Percentiles rank a stretch among this genome's conserved stretches.
phyloP scores from a whole-genome alignment of 257 asterid species.

The Scutellaria galericulata region DNA sequence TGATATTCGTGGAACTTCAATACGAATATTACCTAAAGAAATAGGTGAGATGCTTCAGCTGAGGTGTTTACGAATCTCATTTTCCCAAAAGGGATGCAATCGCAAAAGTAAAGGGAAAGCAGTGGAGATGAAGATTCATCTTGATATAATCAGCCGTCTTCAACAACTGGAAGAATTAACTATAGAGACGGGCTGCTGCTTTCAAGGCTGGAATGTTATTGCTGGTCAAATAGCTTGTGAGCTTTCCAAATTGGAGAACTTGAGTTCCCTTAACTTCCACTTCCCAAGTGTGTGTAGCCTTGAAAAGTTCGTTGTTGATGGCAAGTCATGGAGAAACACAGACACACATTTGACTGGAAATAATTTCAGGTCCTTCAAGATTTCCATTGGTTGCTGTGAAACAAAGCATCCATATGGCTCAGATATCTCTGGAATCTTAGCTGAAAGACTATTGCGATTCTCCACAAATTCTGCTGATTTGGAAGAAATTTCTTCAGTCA shows the following conservation, averaged over 20 bases:
- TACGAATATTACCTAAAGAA: conserved; percentile 3
- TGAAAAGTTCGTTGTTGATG: neutral
- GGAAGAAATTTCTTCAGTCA: conserved; percentile 6
- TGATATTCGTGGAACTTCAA: conserved; percentile 36
- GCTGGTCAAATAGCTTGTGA: neutral
- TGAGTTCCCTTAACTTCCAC: conserved; percentile 32
- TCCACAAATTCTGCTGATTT: neutral
- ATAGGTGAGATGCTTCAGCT: conserved; percentile 1
- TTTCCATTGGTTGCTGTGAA: conserved; percentile 27
- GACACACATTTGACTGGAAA: neutral
- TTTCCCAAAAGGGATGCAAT: neutral
- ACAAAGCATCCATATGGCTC: conserved; percentile 12
- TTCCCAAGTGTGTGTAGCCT: conserved; percentile 30
- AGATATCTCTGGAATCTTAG: neutral
- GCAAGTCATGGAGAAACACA: conserved; percentile 9
- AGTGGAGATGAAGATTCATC: conserved; percentile 10
- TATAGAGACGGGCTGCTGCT: conserved; percentile 16
- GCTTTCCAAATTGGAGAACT: conserved; percentile 14
- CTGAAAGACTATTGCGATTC: conserved; percentile 23
- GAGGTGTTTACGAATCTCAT: conserved; percentile 35
- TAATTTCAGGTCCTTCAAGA: conserved; percentile 32
- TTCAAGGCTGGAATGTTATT: conserved; percentile 1
- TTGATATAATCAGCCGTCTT: conserved; percentile 4
- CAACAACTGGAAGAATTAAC: conserved; percentile 30
- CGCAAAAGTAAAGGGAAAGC: neutral